Evolutionary conservation across 768 basidiomycete species (phyloP), one percentile per base, ranked within the genome.

Genomic region (Psilocybe subaeruginosa): DNA sequence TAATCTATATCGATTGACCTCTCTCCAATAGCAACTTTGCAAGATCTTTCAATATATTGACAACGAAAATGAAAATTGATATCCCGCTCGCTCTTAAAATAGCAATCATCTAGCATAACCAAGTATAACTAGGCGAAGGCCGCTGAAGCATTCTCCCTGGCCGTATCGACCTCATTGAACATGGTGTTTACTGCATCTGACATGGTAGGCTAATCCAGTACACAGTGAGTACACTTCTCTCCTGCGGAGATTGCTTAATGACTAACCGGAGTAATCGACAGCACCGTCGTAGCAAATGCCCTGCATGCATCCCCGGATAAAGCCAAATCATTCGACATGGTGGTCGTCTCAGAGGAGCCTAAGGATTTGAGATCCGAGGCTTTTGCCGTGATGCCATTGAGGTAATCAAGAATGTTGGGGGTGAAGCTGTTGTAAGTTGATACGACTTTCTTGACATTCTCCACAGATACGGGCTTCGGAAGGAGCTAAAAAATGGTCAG

Each of bases 1-100:
- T 23, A 23, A 0, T 0, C 0, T 0, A 23, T 23, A 23, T 23
- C 23, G 2, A 23, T 2, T 23, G 0, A 2, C 23, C 23, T 23
- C 23, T 0, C 23, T 23, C 23, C 23, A 23, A 23, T 23, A 23
- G 23, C 23, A 23, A 23, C 23, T 23, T 23, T 2, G 23, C 23
- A 23, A 23, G 23, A 23, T 23, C 23, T 23, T 23, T 23, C 23
- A 23, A 23, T 23, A 23, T 23, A 23, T 23, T 23, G 23, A 23
- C 23, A 23, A 23, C 2, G 23, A 23, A 23, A 23, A 23, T 23
- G 0, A 23, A 23, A 23, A 23, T 2, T 19, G 23, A 23, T 23
- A 23, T 0, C 23, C 23, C 2, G 23, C 23, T 23, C 23, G 23
- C 23, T 23, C 23, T 23, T 23, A 23, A 23, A 23, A 23, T 2